Conservation (phyloP, 2,329 filamentous ascomycete species). For the Calonectria multiphialidica region DNA sequence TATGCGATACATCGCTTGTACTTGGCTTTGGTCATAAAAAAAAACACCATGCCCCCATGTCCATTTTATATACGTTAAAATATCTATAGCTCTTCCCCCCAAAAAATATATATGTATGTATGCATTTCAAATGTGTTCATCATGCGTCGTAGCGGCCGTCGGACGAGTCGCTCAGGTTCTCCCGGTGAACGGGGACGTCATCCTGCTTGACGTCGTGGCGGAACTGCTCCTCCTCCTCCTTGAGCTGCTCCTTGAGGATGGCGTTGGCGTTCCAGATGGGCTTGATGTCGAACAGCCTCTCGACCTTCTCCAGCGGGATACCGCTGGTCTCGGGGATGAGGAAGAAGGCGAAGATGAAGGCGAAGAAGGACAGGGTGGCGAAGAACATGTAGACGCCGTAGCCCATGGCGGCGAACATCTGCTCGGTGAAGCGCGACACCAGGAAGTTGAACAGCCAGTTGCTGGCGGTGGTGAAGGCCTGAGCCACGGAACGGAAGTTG, state of each 20-base stretch:
- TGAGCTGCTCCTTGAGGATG: slow-evolving; percentile 33
- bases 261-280: slow-evolving; percentile 39
- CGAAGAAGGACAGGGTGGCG: slow-evolving; percentile 60
- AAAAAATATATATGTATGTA: not conserved
- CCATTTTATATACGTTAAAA: slow-evolving; percentile 1
- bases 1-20: not conserved
- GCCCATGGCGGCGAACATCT: slow-evolving; percentile 59
- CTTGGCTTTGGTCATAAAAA: not conserved
- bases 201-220: slow-evolving; percentile 37
- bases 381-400: slow-evolving; percentile 70
- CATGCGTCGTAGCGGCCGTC: not conserved
- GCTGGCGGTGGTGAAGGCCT: slow-evolving; percentile 68
- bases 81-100: not conserved
- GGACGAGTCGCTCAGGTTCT: slow-evolving; percentile 18
- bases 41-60: not conserved
- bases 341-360: slow-evolving; percentile 63
- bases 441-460: slow-evolving; percentile 71
- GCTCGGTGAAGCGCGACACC: slow-evolving; percentile 64
- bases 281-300: slow-evolving; percentile 58
- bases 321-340: slow-evolving; percentile 66
- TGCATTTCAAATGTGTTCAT: not conserved
- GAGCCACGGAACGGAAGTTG: slow-evolving; percentile 57
- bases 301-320: slow-evolving; percentile 63
- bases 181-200: not conserved
- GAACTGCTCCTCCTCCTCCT: slow-evolving; percentile 36